Evolutionary conservation across 179 eudicot species (phyloP).

Genomic region (Actinidia polygama): DNA sequence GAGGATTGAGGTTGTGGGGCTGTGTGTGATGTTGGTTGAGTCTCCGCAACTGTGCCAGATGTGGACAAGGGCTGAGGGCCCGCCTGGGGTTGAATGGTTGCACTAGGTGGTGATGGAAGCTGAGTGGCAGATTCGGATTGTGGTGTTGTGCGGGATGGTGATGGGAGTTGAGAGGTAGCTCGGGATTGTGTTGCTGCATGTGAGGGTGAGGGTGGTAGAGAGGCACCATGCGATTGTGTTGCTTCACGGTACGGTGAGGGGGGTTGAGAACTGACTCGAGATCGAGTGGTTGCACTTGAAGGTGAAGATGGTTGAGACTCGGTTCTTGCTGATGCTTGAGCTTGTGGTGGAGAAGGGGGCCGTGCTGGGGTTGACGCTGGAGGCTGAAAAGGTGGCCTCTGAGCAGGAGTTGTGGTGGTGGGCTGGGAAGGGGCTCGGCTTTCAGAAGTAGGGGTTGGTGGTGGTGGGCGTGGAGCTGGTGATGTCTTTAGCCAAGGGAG

Average conservation of each 20-base stretch:
- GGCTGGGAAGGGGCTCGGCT: slow-evolving; percentile 9
- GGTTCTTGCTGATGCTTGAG: slow-evolving; percentile 30
- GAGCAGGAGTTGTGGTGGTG: slow-evolving; percentile 13
- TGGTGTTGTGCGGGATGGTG: slow-evolving; percentile 22
- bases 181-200: slow-evolving; percentile 26
- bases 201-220: slow-evolving; percentile 34
- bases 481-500: slow-evolving; percentile 45
- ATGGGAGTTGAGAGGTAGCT: slow-evolving; percentile 19
- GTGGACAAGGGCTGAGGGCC: slow-evolving; percentile 32
- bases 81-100: slow-evolving; percentile 16
- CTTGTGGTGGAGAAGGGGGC: slow-evolving; percentile 20
- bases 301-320: slow-evolving; percentile 29
- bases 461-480: slow-evolving; percentile 21
- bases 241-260: slow-evolving; percentile 33
- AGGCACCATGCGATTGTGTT: slow-evolving; percentile 20
- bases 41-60: slow-evolving; percentile 22
- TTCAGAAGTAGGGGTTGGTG: slow-evolving; percentile 15
- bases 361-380: slow-evolving; percentile 31
- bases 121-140: slow-evolving; percentile 28
- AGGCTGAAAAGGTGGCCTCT: slow-evolving; percentile 39
- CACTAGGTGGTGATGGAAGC: slow-evolving; percentile 34
- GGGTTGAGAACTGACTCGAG: slow-evolving; percentile 21
- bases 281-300: slow-evolving; percentile 23
- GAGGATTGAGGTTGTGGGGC: slow-evolving; percentile 31
- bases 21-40: slow-evolving; percentile 24